Percentiles rank a stretch among this genome's conserved stretches.
Conservation (phyloP, 2,329 filamentous ascomycete species). For the Cordyceps pruinosa region DNA sequence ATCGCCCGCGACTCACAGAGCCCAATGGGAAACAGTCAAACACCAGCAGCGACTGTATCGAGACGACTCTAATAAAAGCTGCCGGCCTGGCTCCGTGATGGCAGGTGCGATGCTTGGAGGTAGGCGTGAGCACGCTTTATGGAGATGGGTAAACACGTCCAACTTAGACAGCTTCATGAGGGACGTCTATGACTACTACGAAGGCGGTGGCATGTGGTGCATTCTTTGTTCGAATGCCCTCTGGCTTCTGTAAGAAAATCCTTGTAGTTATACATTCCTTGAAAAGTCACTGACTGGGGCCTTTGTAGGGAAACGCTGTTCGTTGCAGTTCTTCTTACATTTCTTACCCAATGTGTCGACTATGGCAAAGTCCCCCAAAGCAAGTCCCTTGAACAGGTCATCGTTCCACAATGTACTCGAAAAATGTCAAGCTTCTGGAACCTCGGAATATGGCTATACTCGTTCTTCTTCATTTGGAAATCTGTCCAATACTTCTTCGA, state of each 20-base stretch:
- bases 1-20: slow-evolving; percentile 15
- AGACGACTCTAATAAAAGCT: slow-evolving; percentile 21
- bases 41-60: slow-evolving; percentile 44
- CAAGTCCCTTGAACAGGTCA: slow-evolving; percentile 43
- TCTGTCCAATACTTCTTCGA: slow-evolving; percentile 68
- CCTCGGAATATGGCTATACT: slow-evolving; percentile 73
- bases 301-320: slow-evolving; percentile 65
- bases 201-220: slow-evolving; percentile 76
- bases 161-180: slow-evolving; percentile 84
- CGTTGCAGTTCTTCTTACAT: slow-evolving; percentile 73
- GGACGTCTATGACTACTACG: slow-evolving; percentile 80
- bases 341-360: slow-evolving; percentile 79
- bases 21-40: slow-evolving; percentile 50
- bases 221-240: slow-evolving; percentile 67
- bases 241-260: slow-evolving; percentile 59
- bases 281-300: slow-evolving; percentile 2
- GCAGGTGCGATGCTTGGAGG: not conserved
- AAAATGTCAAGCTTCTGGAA: slow-evolving; percentile 72
- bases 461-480: slow-evolving; percentile 79
- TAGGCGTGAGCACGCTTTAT: slow-evolving; percentile 65
- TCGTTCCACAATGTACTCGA: slow-evolving; percentile 67
- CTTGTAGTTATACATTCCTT: not conserved
- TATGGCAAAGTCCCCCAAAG: slow-evolving; percentile 68
- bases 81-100: slow-evolving; percentile 10
- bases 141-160: slow-evolving; percentile 86